Conservation (phyloP, 768 basidiomycete genomes). For the Candolleomyces efflorescens region DNA sequence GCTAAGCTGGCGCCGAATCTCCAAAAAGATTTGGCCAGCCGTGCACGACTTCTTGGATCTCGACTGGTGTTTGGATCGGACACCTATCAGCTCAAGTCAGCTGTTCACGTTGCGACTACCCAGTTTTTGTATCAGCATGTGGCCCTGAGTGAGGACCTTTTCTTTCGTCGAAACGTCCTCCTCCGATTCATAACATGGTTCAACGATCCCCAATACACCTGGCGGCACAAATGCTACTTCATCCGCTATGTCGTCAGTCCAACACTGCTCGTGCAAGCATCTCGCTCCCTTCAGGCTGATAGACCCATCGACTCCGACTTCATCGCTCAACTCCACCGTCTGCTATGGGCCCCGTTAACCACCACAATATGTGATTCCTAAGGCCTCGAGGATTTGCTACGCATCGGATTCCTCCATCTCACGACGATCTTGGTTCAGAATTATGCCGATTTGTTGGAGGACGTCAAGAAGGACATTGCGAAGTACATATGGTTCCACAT, state of each 20-base stretch:
- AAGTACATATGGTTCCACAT: conserved; percentile 91
- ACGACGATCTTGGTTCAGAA: conserved; percentile 86
- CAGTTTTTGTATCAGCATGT: conserved; percentile 88
- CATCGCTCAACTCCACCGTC: conserved; percentile 61
- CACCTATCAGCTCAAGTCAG: conserved; percentile 52
- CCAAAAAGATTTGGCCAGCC: conserved; percentile 60
- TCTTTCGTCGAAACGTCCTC: conserved; percentile 78
- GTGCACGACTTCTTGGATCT: conserved; percentile 49
- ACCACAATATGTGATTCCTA: conserved; percentile 45
- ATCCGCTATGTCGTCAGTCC: conserved; percentile 86
- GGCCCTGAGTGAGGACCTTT: conserved; percentile 61
- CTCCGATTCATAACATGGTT: conserved; percentile 87
- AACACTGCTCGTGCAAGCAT: conserved; percentile 73
- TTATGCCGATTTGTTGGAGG: conserved; percentile 74
- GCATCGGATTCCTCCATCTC: conserved; percentile 86
- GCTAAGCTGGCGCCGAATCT: conserved; percentile 76
- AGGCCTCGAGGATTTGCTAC: conserved; percentile 77
- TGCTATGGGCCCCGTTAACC: conserved; percentile 78
- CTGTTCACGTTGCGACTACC: conserved; percentile 67
- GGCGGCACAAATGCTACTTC: conserved; percentile 75
- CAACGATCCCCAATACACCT: conserved; percentile 54
- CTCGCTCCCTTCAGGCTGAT: conserved; percentile 44
- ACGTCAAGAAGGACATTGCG: conserved; percentile 88
- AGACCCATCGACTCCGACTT: conserved; percentile 71
- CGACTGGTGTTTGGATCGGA: conserved; percentile 50